Conservation (phyloP, 495 filamentous ascomycete genomes). For the Aspergillus bridgeri region DNA sequence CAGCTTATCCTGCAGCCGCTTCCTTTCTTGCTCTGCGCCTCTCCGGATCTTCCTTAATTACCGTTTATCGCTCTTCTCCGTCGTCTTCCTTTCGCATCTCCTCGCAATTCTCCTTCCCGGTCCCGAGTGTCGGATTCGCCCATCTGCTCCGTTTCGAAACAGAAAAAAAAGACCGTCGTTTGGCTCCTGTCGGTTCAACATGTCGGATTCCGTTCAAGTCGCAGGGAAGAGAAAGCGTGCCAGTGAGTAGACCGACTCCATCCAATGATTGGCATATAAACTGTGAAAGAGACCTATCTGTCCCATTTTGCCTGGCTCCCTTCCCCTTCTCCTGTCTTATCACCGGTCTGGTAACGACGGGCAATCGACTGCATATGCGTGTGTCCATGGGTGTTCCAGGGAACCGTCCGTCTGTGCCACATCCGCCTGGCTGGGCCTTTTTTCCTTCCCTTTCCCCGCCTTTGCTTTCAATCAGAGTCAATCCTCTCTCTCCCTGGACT, state of each 20-base stretch:
- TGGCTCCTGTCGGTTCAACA: slow-evolving; percentile 12
- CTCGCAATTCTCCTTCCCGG: neutral
- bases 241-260: slow-evolving; percentile 20
- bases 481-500: neutral
- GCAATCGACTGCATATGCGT: too few species aligned
- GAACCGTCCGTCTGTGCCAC: neutral
- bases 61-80: neutral
- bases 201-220: slow-evolving; percentile 40
- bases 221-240: slow-evolving; percentile 52
- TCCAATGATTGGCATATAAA: slow-evolving; percentile 6
- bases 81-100: neutral
- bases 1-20: neutral
- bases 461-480: neutral
- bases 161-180: slow-evolving; percentile 14
- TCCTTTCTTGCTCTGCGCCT: neutral
- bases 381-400: neutral
- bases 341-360: too few species aligned
- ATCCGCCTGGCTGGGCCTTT: neutral
- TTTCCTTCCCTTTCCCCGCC: neutral
- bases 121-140: neutral
- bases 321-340: slow-evolving; percentile 4
- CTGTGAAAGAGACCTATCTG: slow-evolving; percentile 6
- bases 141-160: neutral
- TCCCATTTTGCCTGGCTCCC: neutral
- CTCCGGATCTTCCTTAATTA: neutral